Percentiles rank a stretch among this genome's conserved stretches.
phyloP scores from a whole-genome alignment of 352 stramenopile genomes.

The Paralagenidium karlingii region DNA sequence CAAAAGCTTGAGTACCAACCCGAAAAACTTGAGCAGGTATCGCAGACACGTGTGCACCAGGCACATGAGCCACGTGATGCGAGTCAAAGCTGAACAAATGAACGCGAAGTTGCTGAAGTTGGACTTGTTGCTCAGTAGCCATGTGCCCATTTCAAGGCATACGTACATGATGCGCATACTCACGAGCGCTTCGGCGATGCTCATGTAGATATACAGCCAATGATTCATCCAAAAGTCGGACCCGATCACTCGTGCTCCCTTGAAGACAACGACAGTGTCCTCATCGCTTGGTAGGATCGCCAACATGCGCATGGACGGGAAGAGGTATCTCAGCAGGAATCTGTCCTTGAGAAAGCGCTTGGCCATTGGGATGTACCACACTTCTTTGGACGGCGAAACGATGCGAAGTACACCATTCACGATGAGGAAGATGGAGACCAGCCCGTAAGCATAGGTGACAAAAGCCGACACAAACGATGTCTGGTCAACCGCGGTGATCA shows the following conservation, averaged over 20 bases:
- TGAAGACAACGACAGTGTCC: constrained; percentile 5
- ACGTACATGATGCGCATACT: constrained; percentile 5
- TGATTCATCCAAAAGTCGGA: constrained; percentile 12
- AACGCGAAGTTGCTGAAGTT: constrained; percentile 46
- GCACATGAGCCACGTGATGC: constrained; percentile 50
- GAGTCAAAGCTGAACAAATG: constrained; percentile 26
- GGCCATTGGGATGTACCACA: constrained; percentile 25
- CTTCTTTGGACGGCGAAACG: constrained; percentile 17
- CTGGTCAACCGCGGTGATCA: constrained; percentile 27
- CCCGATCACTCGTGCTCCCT: background rate
- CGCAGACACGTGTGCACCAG: constrained; percentile 21
- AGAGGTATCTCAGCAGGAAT: constrained; percentile 18
- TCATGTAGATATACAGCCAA: constrained; percentile 8
- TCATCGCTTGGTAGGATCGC: constrained; percentile 20
- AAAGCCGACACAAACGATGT: constrained; percentile 23
- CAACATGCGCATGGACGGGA: constrained; percentile 29
- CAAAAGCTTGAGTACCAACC: constrained; percentile 16
- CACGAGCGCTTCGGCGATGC: constrained; percentile 5
- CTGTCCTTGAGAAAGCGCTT: constrained; percentile 17
- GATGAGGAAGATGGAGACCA: constrained; percentile 39
- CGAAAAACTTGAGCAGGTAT: constrained; percentile 14
- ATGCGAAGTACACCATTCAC: constrained; percentile 24
- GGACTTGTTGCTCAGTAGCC: constrained; percentile 16
- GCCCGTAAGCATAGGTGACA: constrained; percentile 23
- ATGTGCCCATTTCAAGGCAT: constrained; percentile 7